phyloP scores from a whole-genome alignment of 2,329 filamentous ascomycete species.

The Ascochyta koolunga region DNA sequence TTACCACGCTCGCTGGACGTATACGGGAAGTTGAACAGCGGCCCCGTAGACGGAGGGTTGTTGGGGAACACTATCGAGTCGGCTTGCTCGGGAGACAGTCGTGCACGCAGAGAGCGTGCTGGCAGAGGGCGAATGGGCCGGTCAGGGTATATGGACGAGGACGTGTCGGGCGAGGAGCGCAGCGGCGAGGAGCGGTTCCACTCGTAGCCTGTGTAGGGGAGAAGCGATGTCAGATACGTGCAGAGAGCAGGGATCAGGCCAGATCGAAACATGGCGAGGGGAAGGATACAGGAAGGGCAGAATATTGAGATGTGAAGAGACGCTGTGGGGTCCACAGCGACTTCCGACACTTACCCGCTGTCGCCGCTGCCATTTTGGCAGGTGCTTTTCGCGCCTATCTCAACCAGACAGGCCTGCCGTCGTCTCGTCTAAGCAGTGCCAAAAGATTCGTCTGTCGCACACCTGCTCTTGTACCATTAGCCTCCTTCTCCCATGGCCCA shows the following conservation, averaged over 20 bases:
- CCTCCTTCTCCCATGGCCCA: constrained; percentile 7
- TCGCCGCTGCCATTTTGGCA: constrained; percentile 49
- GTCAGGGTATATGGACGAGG: constrained; percentile 82
- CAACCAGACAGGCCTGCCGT: constrained; percentile 9
- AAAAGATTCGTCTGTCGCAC: constrained; percentile 19
- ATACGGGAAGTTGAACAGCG: constrained; percentile 76
- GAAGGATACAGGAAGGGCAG: constrained; percentile 21
- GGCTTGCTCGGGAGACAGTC: constrained; percentile 83
- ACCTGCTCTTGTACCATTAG: constrained; percentile 27
- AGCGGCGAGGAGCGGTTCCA: constrained; percentile 50
- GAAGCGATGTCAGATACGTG: constrained; percentile 43
- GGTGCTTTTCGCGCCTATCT: constrained; percentile 29
- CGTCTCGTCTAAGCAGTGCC: constrained; percentile 6
- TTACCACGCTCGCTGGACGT: constrained; percentile 38
- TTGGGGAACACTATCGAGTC: constrained; percentile 83
- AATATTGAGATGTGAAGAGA: constrained; percentile 29
- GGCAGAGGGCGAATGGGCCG: constrained; percentile 92
- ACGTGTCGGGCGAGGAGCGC: constrained; percentile 66
- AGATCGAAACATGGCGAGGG: constrained; percentile 20
- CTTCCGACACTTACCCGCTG: constrained; percentile 47
- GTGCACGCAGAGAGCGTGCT: constrained; percentile 84
- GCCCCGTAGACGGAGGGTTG: constrained; percentile 70
- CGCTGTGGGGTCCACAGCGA: constrained; percentile 30
- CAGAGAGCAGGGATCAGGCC: constrained; percentile 34
- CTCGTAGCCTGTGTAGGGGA: constrained; percentile 48